Evolutionary conservation across 305 asterid genomes (phyloP), one percentile per base, ranked within the genome.

Genomic region (Fraxinus ornus): DNA sequence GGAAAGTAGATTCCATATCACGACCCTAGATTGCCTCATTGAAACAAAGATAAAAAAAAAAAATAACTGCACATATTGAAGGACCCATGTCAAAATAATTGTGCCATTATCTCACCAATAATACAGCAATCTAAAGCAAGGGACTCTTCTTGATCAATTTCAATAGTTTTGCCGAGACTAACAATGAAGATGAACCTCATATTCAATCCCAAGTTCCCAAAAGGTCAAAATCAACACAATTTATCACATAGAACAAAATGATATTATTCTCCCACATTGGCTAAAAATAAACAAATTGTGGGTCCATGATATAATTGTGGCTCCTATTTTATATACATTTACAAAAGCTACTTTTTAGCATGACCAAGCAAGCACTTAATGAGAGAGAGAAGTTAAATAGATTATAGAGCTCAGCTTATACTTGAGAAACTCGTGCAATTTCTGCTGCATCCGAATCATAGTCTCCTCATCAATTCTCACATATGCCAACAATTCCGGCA

Each of bases 361-460:
- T 41, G 17, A 41, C 15, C 49, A 41, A 9, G 15, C 49, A 9
- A 41, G 49, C 15, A 57, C 8, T 7, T 8, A 72, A 57, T 12
- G 86, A 83, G 52, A 66, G 33, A 8, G 83, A 85, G 81, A 81
- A 75, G 83, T 79, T 32, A 75, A 62, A 78, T 32, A 73, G 70
- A 77, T 32, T 32, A 32, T 32, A 4, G 5, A 32, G 36, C 36
- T 32, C 36, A 3, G 81, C 73, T 78, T 44, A 79, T 91, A 96
- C 99, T 88, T 94, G 86, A 96, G 93, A 89, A 96, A 91, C 74
- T 94, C 97, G 1, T 89, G 78, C 89, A 96, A 85, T 89, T 91
- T 96, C 89, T 92, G 97, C 89, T 94, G 98, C 91, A 96, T 60
- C 13, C 86, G 90, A 77, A 75, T 82, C 86, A 84, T 80, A 6